Evolutionary conservation across 257 asterid species (phyloP), one percentile per base, ranked within the genome.

Genomic region (Capsicum chinense): DNA sequence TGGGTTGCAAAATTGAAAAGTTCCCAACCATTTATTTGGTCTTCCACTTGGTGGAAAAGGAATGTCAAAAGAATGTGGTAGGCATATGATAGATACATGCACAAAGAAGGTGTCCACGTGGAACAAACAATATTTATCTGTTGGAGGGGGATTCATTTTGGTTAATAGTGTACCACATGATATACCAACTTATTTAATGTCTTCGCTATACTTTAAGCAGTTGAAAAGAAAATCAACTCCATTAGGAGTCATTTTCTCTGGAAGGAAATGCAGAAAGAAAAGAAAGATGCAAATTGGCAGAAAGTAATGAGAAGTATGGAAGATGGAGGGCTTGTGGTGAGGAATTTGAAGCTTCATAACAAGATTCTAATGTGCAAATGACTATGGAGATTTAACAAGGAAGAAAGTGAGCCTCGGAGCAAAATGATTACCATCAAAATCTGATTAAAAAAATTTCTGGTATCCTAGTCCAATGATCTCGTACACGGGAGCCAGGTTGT

Each of bases 281-380:
- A 42, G 39, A 67, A 67, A 67, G 50, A 37, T 67, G 76, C 76
- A 67, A 67, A 37, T 35, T 7, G 74, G 37, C 74, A 14, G 21
- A 67, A 37, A 67, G 21, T 35, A 67, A 67, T 37, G 52, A 67
- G 50, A 66, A 33, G 73, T 16, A 3, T 67, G 76, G 50, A 37
- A 35, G 21, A n/a, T 35, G 52, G 74, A 67, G 50, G 13, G 21
- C 50, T 35, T 67, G 50, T 37, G 74, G 48, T 67, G 62, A 57
- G 62, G 62, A 57, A 57, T 57, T 15, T 57, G 62, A 57, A 57
- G 62, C 8, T 57, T 57, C 9, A 67, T 67, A 67, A 67, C 21
- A 67, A 67, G 50, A 67, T 67, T 67, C 50, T 67, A 37, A 48
- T 35, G 74, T 67, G 74, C 50, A 67, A 67, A 67, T 67, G 50